Percentiles rank a stretch among this genome's conserved stretches.
Conservation (phyloP, 352 stramenopile species). For the Plasmopara viticola region DNA sequence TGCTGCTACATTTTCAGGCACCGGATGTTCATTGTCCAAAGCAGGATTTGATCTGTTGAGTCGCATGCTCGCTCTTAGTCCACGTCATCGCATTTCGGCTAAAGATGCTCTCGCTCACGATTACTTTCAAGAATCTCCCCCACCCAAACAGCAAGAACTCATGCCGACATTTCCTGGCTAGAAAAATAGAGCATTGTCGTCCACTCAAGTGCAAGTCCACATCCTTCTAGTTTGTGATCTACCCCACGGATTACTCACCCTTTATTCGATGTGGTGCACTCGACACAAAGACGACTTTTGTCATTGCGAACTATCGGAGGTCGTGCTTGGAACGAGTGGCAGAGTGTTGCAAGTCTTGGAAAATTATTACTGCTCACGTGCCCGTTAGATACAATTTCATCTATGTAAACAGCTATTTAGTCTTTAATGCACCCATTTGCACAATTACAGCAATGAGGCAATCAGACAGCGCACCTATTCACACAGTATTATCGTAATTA, state of each 20-base stretch:
- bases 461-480: too few species aligned
- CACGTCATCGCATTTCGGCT: constrained; percentile 67
- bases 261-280: constrained; percentile 56
- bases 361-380: constrained; percentile 69
- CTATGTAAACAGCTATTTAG: constrained; percentile 54
- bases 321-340: constrained; percentile 62
- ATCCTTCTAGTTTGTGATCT: constrained; percentile 34
- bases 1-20: constrained; percentile 44
- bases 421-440: constrained; percentile 37
- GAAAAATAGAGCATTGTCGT: constrained; percentile 16
- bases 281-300: constrained; percentile 69
- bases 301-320: constrained; percentile 71
- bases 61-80: constrained; percentile 61
- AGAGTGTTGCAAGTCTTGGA: constrained; percentile 78
- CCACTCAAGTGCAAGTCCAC: constrained; percentile 41
- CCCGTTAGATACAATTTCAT: constrained; percentile 53
- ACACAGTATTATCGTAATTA: too few species aligned
- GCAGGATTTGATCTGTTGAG: constrained; percentile 67
- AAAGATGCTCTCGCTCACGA: constrained; percentile 72
- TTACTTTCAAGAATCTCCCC: constrained; percentile 71
- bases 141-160: constrained; percentile 56
- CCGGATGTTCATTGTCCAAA: constrained; percentile 58
- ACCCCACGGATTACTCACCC: constrained; percentile 61
- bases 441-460: too few species aligned
- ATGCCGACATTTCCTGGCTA: constrained; percentile 71